These are phyloP conservation scores for Spinellus fusiger DNA, from an alignment of 192 early-diverging fungal genomes.

Conservation along the genomic window DNA sequence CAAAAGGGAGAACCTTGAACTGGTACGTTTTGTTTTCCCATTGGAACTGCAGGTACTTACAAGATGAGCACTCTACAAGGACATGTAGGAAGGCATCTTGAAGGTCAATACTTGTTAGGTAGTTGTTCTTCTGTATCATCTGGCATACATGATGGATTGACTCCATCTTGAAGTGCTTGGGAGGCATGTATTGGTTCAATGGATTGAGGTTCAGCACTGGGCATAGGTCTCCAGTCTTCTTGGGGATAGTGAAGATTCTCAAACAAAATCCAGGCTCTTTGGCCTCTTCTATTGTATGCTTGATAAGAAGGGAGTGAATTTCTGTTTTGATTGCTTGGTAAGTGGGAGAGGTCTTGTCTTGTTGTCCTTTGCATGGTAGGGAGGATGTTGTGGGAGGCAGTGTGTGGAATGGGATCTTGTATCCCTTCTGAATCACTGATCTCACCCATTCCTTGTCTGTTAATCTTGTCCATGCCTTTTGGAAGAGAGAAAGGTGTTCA, in stretches of 20 bases:
- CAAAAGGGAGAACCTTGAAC: conserved; percentile 25
- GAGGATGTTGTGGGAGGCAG: neutral
- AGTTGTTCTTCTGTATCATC: conserved; percentile 9
- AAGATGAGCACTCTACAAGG: too few species aligned
- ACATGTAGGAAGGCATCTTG: conserved; percentile 27
- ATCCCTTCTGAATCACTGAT: neutral
- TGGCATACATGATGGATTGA: conserved; percentile 1
- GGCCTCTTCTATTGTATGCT: neutral
- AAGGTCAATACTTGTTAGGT: conserved; percentile 30
- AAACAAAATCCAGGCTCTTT: conserved; percentile 5
- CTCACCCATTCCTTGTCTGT: conserved; percentile 7
- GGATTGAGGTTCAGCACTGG: conserved; percentile 21
- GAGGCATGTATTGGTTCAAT: conserved; percentile 15
- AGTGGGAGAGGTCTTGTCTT: neutral
- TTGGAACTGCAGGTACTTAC: conserved; percentile 20
- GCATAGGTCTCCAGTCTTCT: conserved; percentile 23
- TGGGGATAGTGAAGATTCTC: conserved; percentile 18
- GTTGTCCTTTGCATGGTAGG: neutral
- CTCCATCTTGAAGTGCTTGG: conserved; percentile 21
- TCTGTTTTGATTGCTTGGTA: neutral
- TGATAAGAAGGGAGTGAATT: neutral
- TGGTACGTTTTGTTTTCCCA: conserved; percentile 22
- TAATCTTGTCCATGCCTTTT: neutral
- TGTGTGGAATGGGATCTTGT: conserved; percentile 4
- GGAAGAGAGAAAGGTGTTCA: neutral